Evolutionary conservation across 1,284 basidiomycete species (phyloP).

Genomic region (Mycosarcoma mackinlayi): DNA sequence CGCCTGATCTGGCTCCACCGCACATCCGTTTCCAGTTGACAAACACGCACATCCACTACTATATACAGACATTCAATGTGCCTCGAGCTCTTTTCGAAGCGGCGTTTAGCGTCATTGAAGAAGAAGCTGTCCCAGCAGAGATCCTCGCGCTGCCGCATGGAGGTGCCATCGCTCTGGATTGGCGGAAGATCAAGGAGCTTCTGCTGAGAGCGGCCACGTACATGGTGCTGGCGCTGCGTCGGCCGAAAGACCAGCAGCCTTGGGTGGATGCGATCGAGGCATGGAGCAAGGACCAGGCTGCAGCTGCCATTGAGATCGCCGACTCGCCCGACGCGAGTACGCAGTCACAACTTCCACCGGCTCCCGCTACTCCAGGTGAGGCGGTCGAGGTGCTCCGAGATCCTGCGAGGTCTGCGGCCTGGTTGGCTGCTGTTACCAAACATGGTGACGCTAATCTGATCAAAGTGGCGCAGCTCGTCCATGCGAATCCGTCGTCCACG

Average conservation of each 20-base stretch:
- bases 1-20: conserved; percentile 26
- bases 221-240: conserved; percentile 35
- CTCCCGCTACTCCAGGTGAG: conserved; percentile 9
- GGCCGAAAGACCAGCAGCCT: conserved; percentile 29
- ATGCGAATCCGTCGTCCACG: conserved; percentile 24
- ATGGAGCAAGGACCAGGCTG: conserved; percentile 14
- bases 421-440: conserved; percentile 12
- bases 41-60: conserved; percentile 44
- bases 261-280: conserved; percentile 26
- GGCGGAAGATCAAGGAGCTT: conserved; percentile 29
- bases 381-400: conserved; percentile 13
- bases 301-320: conserved; percentile 20
- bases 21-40: conserved; percentile 45
- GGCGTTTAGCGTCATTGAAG: conserved; percentile 33
- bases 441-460: conserved; percentile 29
- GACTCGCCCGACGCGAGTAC: conserved; percentile 14
- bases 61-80: conserved; percentile 25
- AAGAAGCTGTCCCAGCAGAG: conserved; percentile 29
- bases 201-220: conserved; percentile 36
- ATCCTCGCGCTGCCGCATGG: conserved; percentile 40
- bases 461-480: conserved; percentile 24
- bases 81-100: conserved; percentile 30
- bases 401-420: conserved; percentile 3
- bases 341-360: not conserved
- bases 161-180: conserved; percentile 38